A percentile compares a stretch with the other conserved stretches of the same genome.
Conservation (phyloP, 2,329 filamentous ascomycete genomes). For the Byssochlamys sp. region DNA sequence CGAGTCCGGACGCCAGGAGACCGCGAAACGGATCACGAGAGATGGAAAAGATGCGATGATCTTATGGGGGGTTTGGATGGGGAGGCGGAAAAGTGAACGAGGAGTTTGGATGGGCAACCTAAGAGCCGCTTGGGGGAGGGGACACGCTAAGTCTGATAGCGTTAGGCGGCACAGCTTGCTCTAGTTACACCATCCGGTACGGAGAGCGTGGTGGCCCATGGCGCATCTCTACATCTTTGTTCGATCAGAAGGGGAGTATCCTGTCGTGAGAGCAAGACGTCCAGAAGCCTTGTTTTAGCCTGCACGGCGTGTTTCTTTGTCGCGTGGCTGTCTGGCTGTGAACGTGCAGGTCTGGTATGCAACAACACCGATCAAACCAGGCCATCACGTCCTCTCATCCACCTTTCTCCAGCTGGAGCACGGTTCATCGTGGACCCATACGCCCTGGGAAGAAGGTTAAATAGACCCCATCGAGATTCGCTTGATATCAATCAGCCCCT, state of each 20-base stretch:
- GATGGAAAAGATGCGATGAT: constrained; percentile 16
- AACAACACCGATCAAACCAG: neutral
- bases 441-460: neutral
- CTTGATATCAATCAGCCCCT: neutral
- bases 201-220: neutral
- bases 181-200: neutral
- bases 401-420: neutral
- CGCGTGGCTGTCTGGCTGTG: neutral
- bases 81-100: constrained; percentile 11
- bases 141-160: constrained; percentile 10
- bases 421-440: neutral
- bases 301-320: neutral
- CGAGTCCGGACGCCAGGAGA: constrained; percentile 5
- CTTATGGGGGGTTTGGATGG: neutral
- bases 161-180: constrained; percentile 1
- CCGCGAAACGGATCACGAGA: constrained; percentile 10
- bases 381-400: neutral
- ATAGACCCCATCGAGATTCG: neutral
- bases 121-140: constrained; percentile 18
- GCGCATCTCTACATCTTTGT: neutral
- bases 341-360: neutral
- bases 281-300: neutral
- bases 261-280: neutral
- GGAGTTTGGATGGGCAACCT: constrained; percentile 15
- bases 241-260: neutral